Conservation (phyloP, 495 filamentous ascomycete genomes). For the Clohesyomyces aquaticus region DNA sequence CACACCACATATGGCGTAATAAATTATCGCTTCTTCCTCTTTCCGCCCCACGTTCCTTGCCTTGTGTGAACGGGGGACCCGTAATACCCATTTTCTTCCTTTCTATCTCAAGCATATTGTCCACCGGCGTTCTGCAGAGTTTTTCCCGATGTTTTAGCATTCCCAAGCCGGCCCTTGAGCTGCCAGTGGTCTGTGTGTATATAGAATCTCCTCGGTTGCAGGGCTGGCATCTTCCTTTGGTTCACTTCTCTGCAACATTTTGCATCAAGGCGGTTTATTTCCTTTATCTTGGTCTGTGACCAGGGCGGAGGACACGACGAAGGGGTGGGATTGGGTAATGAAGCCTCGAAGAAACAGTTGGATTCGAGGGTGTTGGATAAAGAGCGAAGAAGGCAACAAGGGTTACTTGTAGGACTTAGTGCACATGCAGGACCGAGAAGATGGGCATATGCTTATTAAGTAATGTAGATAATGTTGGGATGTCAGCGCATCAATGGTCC, state of each 20-base stretch:
- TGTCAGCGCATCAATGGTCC: background rate
- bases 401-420: background rate
- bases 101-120: background rate
- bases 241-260: background rate
- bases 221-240: background rate
- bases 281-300: background rate
- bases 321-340: background rate
- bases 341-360: background rate
- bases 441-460: constrained; percentile 4
- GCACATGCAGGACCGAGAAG: background rate
- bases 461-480: constrained; percentile 18
- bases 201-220: background rate
- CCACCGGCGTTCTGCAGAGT: background rate
- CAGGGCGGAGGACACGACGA: background rate
- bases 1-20: background rate
- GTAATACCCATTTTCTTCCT: background rate
- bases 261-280: background rate
- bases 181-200: background rate
- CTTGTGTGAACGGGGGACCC: background rate
- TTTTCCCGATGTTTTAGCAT: background rate
- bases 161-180: background rate
- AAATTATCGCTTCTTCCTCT: background rate
- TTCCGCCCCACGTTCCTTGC: background rate
- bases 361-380: background rate
- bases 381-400: background rate